Evolutionary conservation across 345 rosid genomes (phyloP).

Genomic region (Stellera chamaejasme): DNA sequence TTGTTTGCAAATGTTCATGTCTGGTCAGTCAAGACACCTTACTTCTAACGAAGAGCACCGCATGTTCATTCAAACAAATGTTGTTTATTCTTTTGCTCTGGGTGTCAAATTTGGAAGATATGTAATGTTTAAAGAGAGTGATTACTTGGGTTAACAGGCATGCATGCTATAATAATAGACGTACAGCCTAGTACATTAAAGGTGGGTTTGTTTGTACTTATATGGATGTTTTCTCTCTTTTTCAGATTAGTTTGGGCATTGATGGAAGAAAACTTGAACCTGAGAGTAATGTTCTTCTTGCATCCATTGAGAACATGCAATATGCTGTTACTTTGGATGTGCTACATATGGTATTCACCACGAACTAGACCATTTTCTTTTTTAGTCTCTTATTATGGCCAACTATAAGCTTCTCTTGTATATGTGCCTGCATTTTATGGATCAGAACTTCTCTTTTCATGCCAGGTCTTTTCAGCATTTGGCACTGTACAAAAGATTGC

Average conservation of each 20-base stretch:
- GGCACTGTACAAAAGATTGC: slow-evolving; percentile 97
- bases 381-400: neutral
- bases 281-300: slow-evolving; percentile 97
- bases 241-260: slow-evolving; percentile 62
- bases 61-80: too few relatives aligned
- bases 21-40: too few relatives aligned
- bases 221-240: slow-evolving; percentile 1
- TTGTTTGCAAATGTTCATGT: too few relatives aligned
- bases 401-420: slow-evolving; percentile 2
- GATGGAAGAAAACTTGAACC: slow-evolving; percentile 97
- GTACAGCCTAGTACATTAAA: too few relatives aligned
- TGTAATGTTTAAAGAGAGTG: too few relatives aligned
- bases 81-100: too few relatives aligned
- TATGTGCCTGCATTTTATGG: neutral
- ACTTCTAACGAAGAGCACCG: too few relatives aligned
- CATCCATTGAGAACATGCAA: slow-evolving; percentile 99
- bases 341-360: slow-evolving; percentile 64
- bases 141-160: too few relatives aligned
- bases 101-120: too few relatives aligned
- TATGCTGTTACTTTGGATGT: slow-evolving; percentile 98
- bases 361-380: neutral
- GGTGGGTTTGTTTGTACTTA: too few relatives aligned
- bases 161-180: too few relatives aligned
- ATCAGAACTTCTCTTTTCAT: neutral
- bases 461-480: slow-evolving; percentile 85